These are phyloP conservation scores for Clonostachys rhizophaga DNA, from an alignment of 2,329 filamentous ascomycete species.

Conservation along the genomic window DNA sequence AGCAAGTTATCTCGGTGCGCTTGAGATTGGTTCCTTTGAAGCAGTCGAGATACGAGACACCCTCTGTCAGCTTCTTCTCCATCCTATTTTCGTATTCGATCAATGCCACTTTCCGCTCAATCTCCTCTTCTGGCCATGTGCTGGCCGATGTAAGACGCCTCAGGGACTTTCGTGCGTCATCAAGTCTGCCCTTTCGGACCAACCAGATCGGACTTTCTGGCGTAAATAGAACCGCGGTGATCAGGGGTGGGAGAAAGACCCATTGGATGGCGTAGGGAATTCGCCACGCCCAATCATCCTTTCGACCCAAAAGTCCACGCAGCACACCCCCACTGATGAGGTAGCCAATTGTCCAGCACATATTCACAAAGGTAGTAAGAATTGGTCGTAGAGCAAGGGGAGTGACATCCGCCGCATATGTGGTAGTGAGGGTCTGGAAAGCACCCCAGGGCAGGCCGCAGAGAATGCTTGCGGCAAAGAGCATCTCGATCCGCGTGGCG, in stretches of 20 bases:
- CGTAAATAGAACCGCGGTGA: constrained; percentile 21
- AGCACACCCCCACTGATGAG: constrained; percentile 12
- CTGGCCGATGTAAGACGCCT: constrained; percentile 20
- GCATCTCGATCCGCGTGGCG: constrained; percentile 8
- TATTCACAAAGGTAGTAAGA: constrained; percentile 25
- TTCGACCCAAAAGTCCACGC: too few relatives aligned
- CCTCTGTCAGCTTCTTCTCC: constrained; percentile 4
- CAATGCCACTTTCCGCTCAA: constrained; percentile 18
- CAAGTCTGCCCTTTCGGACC: constrained; percentile 23
- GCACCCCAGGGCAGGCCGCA: constrained; percentile 15
- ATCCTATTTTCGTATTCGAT: constrained; percentile 11
- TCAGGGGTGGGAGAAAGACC: constrained; percentile 26
- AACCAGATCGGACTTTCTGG: constrained; percentile 37
- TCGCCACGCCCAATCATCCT: constrained; percentile 33
- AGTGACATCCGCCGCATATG: constrained; percentile 29
- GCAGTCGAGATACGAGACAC: constrained; percentile 28
- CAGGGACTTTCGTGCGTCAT: constrained; percentile 22
- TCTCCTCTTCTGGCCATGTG: constrained; percentile 6
- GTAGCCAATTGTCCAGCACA: constrained; percentile 31
- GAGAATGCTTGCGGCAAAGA: too few relatives aligned
- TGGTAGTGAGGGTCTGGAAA: constrained; percentile 27
- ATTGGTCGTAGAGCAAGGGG: constrained; percentile 28
- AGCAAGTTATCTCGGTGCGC: constrained; percentile 27
- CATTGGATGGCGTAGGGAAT: constrained; percentile 33
- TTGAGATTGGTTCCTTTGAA: constrained; percentile 32